These are phyloP conservation scores for Melampsora americana DNA, from an alignment of 1,284 basidiomycete genomes.

Conservation along the genomic window DNA sequence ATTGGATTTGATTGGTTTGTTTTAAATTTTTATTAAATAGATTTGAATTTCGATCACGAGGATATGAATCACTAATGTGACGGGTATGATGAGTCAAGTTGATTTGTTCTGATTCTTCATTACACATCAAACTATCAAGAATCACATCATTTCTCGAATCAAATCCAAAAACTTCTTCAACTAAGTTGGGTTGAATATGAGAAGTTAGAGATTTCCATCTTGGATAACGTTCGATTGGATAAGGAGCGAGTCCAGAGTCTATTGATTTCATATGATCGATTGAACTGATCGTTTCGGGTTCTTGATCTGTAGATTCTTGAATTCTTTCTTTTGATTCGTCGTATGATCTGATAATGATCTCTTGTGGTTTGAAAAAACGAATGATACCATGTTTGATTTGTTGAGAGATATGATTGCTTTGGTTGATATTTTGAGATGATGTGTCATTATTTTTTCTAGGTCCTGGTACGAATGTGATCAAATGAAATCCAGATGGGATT, in stretches of 20 bases:
- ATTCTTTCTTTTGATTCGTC: neutral
- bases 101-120: conserved; percentile 2
- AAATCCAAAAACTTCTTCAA: conserved; percentile 16
- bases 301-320: neutral
- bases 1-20: neutral
- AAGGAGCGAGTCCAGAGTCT: conserved; percentile 19
- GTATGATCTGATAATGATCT: conserved; percentile 24
- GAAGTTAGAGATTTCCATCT: conserved; percentile 19
- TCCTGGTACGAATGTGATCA: conserved; percentile 20
- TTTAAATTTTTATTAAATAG: neutral
- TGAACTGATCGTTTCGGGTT: conserved; percentile 15
- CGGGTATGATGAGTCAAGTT: neutral
- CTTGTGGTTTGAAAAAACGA: conserved; percentile 26
- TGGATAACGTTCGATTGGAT: conserved; percentile 11
- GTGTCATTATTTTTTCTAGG: neutral
- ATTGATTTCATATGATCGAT: conserved; percentile 32
- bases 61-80: neutral
- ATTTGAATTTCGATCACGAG: neutral
- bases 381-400: conserved; percentile 25
- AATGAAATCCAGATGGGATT: conserved; percentile 30
- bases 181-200: neutral
- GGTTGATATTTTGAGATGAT: neutral
- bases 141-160: conserved; percentile 16
- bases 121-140: conserved; percentile 25
- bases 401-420: conserved; percentile 19